A percentile compares a stretch with the other conserved stretches of the same genome.
These are phyloP conservation scores for Lipomyces orientalis DNA, from an alignment of 805 yeast genomes.

Conservation along the genomic window DNA sequence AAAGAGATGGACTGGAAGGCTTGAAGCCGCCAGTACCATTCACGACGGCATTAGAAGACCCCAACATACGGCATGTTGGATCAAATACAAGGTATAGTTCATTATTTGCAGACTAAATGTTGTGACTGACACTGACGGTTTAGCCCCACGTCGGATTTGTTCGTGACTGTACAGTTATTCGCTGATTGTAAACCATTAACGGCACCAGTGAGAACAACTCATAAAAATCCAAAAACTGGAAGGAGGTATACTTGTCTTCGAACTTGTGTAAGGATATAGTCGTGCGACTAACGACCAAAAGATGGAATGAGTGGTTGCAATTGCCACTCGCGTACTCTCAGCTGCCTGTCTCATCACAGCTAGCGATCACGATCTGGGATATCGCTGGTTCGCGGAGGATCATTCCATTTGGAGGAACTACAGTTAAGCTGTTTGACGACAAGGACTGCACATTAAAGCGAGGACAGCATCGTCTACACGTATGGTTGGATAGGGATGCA, in stretches of 20 bases:
- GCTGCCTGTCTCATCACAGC: conserved; percentile 64
- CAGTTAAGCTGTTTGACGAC: conserved; percentile 62
- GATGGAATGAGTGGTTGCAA: conserved; percentile 75
- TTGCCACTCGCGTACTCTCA: conserved; percentile 76
- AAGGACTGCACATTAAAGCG: conserved; percentile 64
- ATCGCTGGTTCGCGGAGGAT: conserved; percentile 58
- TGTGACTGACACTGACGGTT: background rate
- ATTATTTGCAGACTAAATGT: background rate
- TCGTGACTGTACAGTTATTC: conserved; percentile 55
- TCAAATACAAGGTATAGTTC: conserved; percentile 48
- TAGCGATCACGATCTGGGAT: conserved; percentile 72
- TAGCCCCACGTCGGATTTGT: conserved; percentile 43
- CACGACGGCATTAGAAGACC: conserved; percentile 56
- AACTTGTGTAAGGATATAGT: background rate
- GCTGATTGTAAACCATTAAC: conserved; percentile 56
- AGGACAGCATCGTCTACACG: conserved; percentile 68
- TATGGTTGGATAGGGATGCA: conserved; percentile 50
- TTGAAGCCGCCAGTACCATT: conserved; percentile 49
- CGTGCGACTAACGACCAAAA: conserved; percentile 44
- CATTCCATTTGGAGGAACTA: conserved; percentile 64
- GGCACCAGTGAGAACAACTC: conserved; percentile 56
- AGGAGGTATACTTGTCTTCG: conserved; percentile 19
- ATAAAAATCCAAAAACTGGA: conserved; percentile 52
- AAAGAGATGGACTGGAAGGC: conserved; percentile 54
- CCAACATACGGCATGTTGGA: conserved; percentile 51